Conservation (phyloP, 2,329 filamentous ascomycete genomes). For the Ophiostoma himal-ulmi region DNA sequence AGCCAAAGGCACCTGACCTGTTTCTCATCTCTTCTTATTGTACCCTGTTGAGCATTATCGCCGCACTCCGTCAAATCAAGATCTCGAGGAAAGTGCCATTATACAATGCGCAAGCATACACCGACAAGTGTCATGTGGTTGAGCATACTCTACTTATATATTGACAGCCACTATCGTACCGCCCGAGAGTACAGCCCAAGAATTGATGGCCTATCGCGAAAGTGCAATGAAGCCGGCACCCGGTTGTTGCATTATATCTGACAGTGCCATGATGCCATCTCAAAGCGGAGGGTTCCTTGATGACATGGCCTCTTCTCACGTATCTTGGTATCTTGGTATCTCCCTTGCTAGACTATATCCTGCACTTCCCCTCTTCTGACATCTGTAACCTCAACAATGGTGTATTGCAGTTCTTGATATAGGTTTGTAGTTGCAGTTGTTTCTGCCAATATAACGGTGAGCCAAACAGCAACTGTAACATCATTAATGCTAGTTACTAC, state of each 20-base stretch:
- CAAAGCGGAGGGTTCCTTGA: neutral
- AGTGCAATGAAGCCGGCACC: neutral
- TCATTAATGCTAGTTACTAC: neutral
- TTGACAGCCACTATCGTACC: neutral
- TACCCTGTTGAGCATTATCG: neutral
- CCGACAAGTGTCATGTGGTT: neutral
- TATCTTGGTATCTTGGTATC: neutral
- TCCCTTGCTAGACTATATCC: neutral
- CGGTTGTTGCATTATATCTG: neutral
- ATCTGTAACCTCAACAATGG: neutral
- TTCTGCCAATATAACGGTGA: neutral
- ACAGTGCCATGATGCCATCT: neutral
- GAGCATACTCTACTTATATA: too few relatives aligned
- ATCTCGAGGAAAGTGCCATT: neutral
- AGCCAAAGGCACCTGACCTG: neutral
- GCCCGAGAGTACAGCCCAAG: neutral
- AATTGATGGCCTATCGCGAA: neutral
- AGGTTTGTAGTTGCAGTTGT: neutral
- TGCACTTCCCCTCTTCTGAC: constrained; percentile 5
- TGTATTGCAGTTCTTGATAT: neutral
- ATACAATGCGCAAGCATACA: neutral
- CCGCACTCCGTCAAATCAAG: neutral
- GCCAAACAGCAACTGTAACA: neutral
- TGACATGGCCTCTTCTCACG: neutral
- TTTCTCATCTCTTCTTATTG: neutral